Conservation (phyloP, 495 filamentous ascomycete species). For the Penicillium salamii region DNA sequence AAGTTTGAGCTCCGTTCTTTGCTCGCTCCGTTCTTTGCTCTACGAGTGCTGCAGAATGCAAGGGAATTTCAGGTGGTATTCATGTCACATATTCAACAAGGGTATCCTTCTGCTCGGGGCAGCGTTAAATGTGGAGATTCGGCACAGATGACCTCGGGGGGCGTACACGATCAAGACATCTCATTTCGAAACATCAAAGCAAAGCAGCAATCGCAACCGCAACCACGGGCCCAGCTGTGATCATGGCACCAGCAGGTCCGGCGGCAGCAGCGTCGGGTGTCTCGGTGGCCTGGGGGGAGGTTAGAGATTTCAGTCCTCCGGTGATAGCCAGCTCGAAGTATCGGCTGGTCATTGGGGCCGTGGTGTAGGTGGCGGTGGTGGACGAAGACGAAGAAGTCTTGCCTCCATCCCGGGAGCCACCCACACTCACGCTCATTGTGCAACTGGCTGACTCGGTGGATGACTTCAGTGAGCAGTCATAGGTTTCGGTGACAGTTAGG, state of each 20-base stretch:
- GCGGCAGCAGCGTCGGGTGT: conserved; percentile 10
- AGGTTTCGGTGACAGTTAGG: conserved; percentile 14
- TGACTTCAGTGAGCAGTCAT: conserved; percentile 15
- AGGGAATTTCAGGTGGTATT: too few relatives aligned
- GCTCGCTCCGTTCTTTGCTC: too few relatives aligned
- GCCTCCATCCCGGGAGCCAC: conserved; percentile 1
- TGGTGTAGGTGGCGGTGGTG: conserved; percentile 3
- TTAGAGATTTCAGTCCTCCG: conserved; percentile 13
- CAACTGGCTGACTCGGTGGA: conserved; percentile 18
- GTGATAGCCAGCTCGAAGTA: conserved; percentile 21
- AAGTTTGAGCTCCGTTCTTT: too few relatives aligned
- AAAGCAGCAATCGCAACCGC: conserved; percentile 20
- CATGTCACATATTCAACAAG: too few relatives aligned
- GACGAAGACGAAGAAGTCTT: conserved; percentile 1
- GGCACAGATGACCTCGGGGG: too few relatives aligned
- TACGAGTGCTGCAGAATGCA: too few relatives aligned
- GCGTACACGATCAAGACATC: too few relatives aligned
- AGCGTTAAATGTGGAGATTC: too few relatives aligned
- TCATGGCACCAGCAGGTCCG: conserved; percentile 11
- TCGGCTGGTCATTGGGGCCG: not conserved
- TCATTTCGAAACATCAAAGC: conserved; percentile 4
- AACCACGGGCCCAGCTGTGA: conserved; percentile 23
- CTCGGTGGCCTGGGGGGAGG: conserved; percentile 10
- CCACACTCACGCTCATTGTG: conserved; percentile 14
- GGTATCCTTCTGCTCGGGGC: too few relatives aligned